phyloP scores from a whole-genome alignment of 306 rosid genomes.

The Dalbergia cochinchinensis region DNA sequence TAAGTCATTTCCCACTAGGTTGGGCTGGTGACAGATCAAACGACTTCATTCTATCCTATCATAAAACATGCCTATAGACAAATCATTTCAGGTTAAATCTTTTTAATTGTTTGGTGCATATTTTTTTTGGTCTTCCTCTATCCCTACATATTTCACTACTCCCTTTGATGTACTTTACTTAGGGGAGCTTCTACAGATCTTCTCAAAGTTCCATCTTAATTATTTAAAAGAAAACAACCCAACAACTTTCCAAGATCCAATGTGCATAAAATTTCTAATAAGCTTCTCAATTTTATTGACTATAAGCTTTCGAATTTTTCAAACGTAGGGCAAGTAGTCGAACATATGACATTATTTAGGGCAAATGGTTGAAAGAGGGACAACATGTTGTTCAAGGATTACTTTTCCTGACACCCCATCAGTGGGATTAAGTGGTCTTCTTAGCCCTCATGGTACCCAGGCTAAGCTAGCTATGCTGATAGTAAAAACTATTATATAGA shows the following conservation, averaged over 20 bases:
- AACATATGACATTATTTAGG: background rate
- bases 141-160: no score
- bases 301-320: slow-evolving; percentile 6
- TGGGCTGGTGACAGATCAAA: background rate
- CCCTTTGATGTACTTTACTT: no score
- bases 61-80: background rate
- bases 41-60: background rate
- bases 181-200: background rate
- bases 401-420: background rate
- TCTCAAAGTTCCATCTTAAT: background rate
- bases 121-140: no score
- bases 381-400: background rate
- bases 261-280: background rate
- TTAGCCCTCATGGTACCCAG: background rate
- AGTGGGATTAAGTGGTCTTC: slow-evolving; percentile 25
- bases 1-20: background rate
- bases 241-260: background rate
- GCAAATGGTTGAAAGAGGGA: background rate
- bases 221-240: background rate
- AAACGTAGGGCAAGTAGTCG: background rate
- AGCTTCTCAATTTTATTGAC: background rate
- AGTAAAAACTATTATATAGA: background rate
- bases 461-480: background rate
- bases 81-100: background rate
- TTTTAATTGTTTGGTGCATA: no score